A percentile compares a stretch with the other conserved stretches of the same genome.
Evolutionary conservation across 345 rosid genomes (phyloP).

Genomic region (Rubroshorea leprosula): DNA sequence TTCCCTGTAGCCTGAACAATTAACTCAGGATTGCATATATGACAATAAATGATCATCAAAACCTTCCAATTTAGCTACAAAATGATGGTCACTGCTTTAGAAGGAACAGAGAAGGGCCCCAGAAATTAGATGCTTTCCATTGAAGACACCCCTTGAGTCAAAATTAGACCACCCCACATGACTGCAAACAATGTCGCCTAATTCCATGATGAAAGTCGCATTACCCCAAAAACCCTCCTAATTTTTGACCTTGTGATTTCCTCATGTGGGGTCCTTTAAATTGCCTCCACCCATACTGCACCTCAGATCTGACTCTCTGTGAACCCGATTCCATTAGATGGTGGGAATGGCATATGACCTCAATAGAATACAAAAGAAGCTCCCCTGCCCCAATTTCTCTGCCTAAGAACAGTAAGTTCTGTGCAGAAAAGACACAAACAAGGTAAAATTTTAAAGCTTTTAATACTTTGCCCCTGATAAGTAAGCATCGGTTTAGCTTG

Average conservation of each 20-base stretch:
- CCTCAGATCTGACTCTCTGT: conserved; percentile 13
- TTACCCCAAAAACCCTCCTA: conserved; percentile 13
- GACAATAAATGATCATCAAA: too few species aligned
- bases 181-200: conserved; percentile 8
- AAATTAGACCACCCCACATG: conserved; percentile 3
- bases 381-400: not conserved
- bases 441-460: not conserved
- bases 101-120: not conserved
- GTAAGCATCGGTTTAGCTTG: conserved; percentile 6
- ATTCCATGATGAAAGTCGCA: not conserved
- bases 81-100: conserved; percentile 1
- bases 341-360: not conserved
- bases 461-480: not conserved
- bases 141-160: conserved; percentile 10
- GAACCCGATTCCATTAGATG: not conserved
- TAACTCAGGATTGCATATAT: too few species aligned
- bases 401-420: not conserved
- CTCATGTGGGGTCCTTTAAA: conserved; percentile 6
- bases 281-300: conserved; percentile 9
- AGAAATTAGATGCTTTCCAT: conserved; percentile 5
- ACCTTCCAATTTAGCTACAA: not conserved
- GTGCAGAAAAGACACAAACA: not conserved
- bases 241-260: conserved; percentile 9
- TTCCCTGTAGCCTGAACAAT: too few species aligned
- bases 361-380: not conserved